Conservation (phyloP, 2,329 filamentous ascomycete genomes). For the Elsinoe batatas region DNA sequence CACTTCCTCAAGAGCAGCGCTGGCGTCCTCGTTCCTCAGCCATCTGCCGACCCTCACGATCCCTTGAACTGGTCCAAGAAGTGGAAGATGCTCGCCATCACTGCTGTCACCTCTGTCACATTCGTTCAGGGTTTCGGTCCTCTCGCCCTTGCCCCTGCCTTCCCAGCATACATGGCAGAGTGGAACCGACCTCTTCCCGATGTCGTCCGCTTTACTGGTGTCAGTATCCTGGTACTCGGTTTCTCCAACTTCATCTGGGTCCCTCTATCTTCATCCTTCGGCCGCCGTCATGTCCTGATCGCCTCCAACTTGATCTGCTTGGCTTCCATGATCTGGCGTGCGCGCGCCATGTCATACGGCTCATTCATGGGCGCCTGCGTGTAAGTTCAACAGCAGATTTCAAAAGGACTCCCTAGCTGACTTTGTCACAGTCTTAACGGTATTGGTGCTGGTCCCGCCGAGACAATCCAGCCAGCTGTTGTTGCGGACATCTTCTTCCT, state of each 20-base stretch:
- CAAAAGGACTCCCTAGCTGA: neutral
- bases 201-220: conserved; percentile 48
- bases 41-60: conserved; percentile 38
- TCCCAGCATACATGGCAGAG: conserved; percentile 46
- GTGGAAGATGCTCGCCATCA: conserved; percentile 43
- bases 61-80: conserved; percentile 40
- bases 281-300: conserved; percentile 45
- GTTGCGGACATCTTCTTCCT: conserved; percentile 58
- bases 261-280: conserved; percentile 46
- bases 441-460: conserved; percentile 51
- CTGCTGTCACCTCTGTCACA: conserved; percentile 36
- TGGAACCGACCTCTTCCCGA: conserved; percentile 45
- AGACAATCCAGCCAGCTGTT: conserved; percentile 52
- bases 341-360: conserved; percentile 46
- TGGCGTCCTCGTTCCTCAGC: conserved; percentile 44
- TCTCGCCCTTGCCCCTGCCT: conserved; percentile 49
- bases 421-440: conserved; percentile 40
- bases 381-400: neutral
- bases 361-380: conserved; percentile 54
- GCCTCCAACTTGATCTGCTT: conserved; percentile 44
- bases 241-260: conserved; percentile 54
- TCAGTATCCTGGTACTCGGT: conserved; percentile 47
- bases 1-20: conserved; percentile 51
- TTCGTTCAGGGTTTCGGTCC: conserved; percentile 49
- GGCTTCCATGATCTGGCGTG: conserved; percentile 48